A percentile compares a stretch with the other conserved stretches of the same genome.
Evolutionary conservation across 2,329 filamentous ascomycete genomes (phyloP).

Genomic region (Hirsutella rhossiliensis): DNA sequence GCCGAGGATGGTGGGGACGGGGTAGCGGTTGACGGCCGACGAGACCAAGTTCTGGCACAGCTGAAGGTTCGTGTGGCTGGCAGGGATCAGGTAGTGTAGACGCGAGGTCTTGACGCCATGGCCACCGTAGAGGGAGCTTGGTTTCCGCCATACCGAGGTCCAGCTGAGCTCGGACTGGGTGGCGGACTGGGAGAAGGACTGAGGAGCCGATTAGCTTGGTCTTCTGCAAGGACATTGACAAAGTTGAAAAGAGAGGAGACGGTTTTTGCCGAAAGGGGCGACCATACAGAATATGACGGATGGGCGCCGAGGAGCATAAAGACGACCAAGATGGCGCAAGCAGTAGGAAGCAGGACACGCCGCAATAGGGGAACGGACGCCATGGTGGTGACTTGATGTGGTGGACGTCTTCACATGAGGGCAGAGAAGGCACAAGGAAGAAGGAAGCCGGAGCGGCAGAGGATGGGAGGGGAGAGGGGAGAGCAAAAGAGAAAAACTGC

Average conservation of each 20-base stretch:
- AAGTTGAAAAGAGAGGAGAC: not conserved
- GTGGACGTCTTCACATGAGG: not conserved
- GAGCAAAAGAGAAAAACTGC: too few species aligned
- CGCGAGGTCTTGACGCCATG: constrained; percentile 11
- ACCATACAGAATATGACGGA: not conserved
- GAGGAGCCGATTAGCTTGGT: not conserved
- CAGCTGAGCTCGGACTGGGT: not conserved
- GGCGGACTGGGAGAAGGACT: not conserved
- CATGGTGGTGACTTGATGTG: not conserved
- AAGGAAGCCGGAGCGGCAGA: too few species aligned
- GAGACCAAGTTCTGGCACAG: constrained; percentile 27
- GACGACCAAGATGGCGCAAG: not conserved
- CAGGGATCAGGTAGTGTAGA: constrained; percentile 26
- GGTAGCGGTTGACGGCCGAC: constrained; percentile 23
- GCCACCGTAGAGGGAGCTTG: not conserved
- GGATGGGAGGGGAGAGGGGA: too few species aligned
- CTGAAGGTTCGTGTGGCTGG: constrained; percentile 21
- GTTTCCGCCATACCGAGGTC: not conserved
- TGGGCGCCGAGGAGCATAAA: not conserved
- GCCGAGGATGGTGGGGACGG: constrained; percentile 24
- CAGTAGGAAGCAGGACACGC: not conserved
- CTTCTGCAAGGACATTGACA: too few species aligned
- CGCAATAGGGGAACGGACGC: not conserved
- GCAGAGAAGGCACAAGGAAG: too few species aligned
- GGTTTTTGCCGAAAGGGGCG: not conserved